A percentile compares a stretch with the other conserved stretches of the same genome.
Evolutionary conservation across 2,329 filamentous ascomycete species (phyloP).

Genomic region (Pseudogymnoascus sp.): DNA sequence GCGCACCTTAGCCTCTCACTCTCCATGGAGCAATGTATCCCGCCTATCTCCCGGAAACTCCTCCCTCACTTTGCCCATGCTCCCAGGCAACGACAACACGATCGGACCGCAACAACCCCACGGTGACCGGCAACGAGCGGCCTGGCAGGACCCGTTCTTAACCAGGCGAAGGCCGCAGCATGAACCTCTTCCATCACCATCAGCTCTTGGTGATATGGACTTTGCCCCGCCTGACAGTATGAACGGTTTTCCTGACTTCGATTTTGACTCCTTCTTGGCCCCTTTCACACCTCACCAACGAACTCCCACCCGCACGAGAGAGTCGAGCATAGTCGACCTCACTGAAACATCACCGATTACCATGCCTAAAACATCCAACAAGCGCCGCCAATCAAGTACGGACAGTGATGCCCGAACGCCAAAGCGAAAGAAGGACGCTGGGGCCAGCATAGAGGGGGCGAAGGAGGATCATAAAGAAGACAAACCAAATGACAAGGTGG

Average conservation of each 20-base stretch:
- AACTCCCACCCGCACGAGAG: neutral
- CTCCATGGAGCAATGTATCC: neutral
- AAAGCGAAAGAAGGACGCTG: conserved; percentile 3
- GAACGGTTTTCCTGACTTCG: neutral
- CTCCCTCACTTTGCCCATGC: neutral
- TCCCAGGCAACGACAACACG: neutral
- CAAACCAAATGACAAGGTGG: conserved; percentile 14
- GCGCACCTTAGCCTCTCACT: neutral
- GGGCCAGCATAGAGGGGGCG: neutral
- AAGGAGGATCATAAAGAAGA: conserved; percentile 9
- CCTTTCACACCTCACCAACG: neutral
- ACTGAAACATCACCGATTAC: conserved; percentile 11
- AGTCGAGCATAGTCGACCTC: conserved; percentile 11
- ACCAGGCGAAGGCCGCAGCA: neutral
- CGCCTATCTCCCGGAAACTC: neutral
- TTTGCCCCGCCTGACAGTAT: neutral
- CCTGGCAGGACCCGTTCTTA: neutral
- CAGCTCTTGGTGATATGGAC: neutral
- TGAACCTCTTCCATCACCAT: neutral
- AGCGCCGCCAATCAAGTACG: conserved; percentile 18
- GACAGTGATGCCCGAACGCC: conserved; percentile 17
- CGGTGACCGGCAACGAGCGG: neutral
- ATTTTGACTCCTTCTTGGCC: neutral
- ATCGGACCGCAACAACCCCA: neutral
- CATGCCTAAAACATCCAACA: neutral